phyloP scores from a whole-genome alignment of 495 filamentous ascomycete genomes.

The Thermochaetoides thermophila region DNA sequence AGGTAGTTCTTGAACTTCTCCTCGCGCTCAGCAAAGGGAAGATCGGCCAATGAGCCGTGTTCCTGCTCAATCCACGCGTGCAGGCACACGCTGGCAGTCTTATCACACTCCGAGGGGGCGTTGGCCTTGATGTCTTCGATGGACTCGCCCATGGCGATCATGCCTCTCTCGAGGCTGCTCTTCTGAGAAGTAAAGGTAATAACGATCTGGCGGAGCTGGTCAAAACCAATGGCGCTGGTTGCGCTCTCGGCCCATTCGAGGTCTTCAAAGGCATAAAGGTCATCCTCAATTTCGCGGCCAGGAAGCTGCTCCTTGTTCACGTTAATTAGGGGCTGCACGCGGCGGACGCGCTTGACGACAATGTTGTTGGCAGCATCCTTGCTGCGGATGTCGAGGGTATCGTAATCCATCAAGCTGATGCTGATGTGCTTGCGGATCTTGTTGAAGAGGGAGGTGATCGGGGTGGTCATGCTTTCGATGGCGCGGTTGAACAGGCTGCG shows the following conservation, averaged over 20 bases:
- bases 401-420: slow-evolving; percentile 3
- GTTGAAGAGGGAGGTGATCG: slow-evolving; percentile 5
- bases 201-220: slow-evolving; percentile 2
- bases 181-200: not conserved
- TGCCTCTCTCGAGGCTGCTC: not conserved
- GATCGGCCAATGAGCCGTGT: not conserved
- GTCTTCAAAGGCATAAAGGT: slow-evolving; percentile 2
- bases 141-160: slow-evolving; percentile 1
- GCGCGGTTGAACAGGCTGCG: slow-evolving; percentile 1
- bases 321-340: slow-evolving; percentile 4
- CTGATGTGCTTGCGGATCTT: slow-evolving; percentile 2
- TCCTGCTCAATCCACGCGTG: slow-evolving; percentile 4
- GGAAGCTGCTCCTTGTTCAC: not conserved
- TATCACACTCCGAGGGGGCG: slow-evolving; percentile 1
- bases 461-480: slow-evolving; percentile 9
- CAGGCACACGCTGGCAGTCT: slow-evolving; percentile 9
- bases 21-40: not conserved
- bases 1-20: slow-evolving; percentile 1
- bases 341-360: slow-evolving; percentile 17
- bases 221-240: slow-evolving; percentile 7
- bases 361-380: slow-evolving; percentile 4
- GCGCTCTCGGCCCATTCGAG: slow-evolving; percentile 7
- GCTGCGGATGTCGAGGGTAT: slow-evolving; percentile 10
- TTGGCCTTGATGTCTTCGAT: slow-evolving; percentile 5
- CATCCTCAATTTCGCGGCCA: too few species aligned